Evolutionary conservation across 495 filamentous ascomycete species (phyloP).

Genomic region (Tuber umbilicatum): DNA sequence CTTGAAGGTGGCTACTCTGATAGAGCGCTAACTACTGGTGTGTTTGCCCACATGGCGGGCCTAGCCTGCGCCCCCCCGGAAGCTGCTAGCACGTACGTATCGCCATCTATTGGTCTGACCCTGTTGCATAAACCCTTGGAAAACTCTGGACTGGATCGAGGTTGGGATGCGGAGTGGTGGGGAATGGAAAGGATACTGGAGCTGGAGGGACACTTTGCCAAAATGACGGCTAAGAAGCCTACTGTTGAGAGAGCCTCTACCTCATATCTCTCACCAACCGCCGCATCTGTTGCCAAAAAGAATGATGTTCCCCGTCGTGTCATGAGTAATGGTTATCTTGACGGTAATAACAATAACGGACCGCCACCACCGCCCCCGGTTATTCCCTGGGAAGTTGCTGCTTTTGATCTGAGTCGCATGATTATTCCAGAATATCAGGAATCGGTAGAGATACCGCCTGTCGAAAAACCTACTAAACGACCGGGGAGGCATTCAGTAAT

Average conservation of each 20-base stretch:
- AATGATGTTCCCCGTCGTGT: conserved; percentile 45
- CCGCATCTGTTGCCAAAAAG: conserved; percentile 54
- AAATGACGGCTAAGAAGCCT: conserved; percentile 45
- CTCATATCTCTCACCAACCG: conserved; percentile 69
- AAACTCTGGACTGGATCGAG: conserved; percentile 23
- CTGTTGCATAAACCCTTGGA: conserved; percentile 49
- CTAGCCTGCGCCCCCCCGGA: conserved; percentile 53
- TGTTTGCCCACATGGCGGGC: conserved; percentile 80
- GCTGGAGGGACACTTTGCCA: conserved; percentile 29
- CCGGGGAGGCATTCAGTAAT: conserved; percentile 50
- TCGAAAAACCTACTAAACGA: conserved; percentile 58
- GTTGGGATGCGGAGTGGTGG: conserved; percentile 42
- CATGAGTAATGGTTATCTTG: conserved; percentile 25
- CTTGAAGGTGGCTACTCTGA: conserved; percentile 95
- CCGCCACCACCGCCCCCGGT: conserved; percentile 56
- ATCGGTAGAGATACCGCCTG: conserved; percentile 42
- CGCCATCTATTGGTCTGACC: conserved; percentile 47
- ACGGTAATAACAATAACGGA: conserved; percentile 38
- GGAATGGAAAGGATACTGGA: conserved; percentile 27
- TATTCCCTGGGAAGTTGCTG: conserved; percentile 77
- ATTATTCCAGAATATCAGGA: conserved; percentile 59
- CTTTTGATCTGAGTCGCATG: conserved; percentile 71
- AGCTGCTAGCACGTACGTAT: conserved; percentile 43
- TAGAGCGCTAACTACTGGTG: conserved; percentile 75
- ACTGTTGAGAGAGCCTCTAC: conserved; percentile 68